Evolutionary conservation across 2,329 filamentous ascomycete genomes (phyloP), one percentile per base, ranked within the genome.

Genomic region (Aureobasidium leucospermi): DNA sequence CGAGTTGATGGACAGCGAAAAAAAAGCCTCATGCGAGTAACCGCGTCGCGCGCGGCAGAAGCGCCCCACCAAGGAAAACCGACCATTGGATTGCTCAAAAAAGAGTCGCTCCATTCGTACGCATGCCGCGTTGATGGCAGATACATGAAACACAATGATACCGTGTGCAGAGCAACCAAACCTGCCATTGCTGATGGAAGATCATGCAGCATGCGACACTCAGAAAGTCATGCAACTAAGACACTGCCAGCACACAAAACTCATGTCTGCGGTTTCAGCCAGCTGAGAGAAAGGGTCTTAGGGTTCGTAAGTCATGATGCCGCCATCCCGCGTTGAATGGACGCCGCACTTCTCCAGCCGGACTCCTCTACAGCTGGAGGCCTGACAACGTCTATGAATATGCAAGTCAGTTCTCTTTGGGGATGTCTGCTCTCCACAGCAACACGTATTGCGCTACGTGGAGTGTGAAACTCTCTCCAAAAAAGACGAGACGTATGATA

Each of bases 261-360:
- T 52, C 51, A 55, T 55, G 38, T 38, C 16, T 41, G 32, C 23
- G 6, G 51, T 55, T 55, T 55, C 51, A 55, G 19, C 29, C 29
- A 39, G 42, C 19, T 41, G 42, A 45, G 19, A 45, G 2, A 42
- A 42, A 16, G 10, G 39, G 11, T 16, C n/a, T 7, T 3, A n/a
- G 23, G 38, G 39, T 23, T 32, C 32, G 29, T 15, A 15, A 41
- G 36, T 16, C 6, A 29, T 29, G 36, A 52, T 52, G 36, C 47
- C 48, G 48, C 48, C 36, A 31, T 52, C 48, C 48, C 48, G 48
- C 48, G 47, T 41, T 16, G 7, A 41, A 52, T 43, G 38, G 51
- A 13, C 38, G 51, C 51, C 51, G 51, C 51, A 43, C 39, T 55
- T 43, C 48, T 52, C 48, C 48, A 52, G 48, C 48, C 48, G 48